phyloP scores from a whole-genome alignment of 768 basidiomycete genomes.

The Dacryopinax spathularia region DNA sequence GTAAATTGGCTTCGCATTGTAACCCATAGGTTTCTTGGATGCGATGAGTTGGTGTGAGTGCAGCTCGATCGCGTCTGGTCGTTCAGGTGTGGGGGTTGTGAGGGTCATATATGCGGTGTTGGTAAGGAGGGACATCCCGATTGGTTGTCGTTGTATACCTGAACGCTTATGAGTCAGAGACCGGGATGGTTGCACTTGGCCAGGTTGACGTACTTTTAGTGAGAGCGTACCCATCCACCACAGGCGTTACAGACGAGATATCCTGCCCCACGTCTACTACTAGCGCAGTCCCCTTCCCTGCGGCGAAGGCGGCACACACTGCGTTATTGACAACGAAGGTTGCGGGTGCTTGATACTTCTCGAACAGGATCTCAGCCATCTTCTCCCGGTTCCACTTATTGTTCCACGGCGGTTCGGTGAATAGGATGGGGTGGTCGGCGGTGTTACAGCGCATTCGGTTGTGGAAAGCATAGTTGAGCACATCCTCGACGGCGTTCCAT shows the following conservation, averaged over 20 bases:
- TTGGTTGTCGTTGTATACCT: slow-evolving; percentile 51
- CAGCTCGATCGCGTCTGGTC: slow-evolving; percentile 48
- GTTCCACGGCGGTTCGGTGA: slow-evolving; percentile 96
- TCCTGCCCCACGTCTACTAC: slow-evolving; percentile 89
- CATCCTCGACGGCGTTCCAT: slow-evolving; percentile 55
- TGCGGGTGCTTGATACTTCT: slow-evolving; percentile 85
- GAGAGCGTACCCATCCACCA: slow-evolving; percentile 94
- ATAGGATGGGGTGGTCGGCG: slow-evolving; percentile 76
- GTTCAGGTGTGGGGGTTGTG: slow-evolving; percentile 32
- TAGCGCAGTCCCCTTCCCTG: slow-evolving; percentile 92
- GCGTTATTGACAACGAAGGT: slow-evolving; percentile 94
- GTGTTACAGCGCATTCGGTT: slow-evolving; percentile 65
- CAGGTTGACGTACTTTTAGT: slow-evolving; percentile 55
- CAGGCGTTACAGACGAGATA: slow-evolving; percentile 81
- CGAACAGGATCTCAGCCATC: slow-evolving; percentile 96
- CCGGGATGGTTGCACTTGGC: neutral
- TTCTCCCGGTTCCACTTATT: slow-evolving; percentile 80
- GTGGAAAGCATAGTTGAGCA: slow-evolving; percentile 59
- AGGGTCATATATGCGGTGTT: slow-evolving; percentile 62
- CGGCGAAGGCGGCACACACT: slow-evolving; percentile 88
- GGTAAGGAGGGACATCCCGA: slow-evolving; percentile 44
- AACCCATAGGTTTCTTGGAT: slow-evolving; percentile 72
- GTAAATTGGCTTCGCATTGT: slow-evolving; percentile 48
- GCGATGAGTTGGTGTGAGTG: slow-evolving; percentile 79
- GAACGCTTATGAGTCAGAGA: neutral